Evolutionary conservation across 2,329 filamentous ascomycete genomes (phyloP).

Genomic region (Fusarium metavorans): DNA sequence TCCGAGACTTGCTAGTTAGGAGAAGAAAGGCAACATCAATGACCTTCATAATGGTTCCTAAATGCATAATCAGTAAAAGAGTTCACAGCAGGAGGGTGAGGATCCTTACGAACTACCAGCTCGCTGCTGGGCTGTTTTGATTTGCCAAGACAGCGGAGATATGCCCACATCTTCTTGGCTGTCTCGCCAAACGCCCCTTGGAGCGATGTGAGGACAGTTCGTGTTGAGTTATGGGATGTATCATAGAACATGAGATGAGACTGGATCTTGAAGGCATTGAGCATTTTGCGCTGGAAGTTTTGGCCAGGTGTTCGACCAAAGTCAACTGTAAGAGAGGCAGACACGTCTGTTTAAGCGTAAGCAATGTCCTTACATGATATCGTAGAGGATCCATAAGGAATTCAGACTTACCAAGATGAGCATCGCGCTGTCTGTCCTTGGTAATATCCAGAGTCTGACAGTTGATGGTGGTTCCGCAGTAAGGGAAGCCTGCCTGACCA

Average conservation of each 20-base stretch:
- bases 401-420: constrained; percentile 59
- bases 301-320: constrained; percentile 77
- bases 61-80: constrained; percentile 1
- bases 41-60: constrained; percentile 75
- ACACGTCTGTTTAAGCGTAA: constrained; percentile 54
- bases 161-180: constrained; percentile 79
- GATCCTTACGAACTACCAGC: constrained; percentile 72
- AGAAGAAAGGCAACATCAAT: constrained; percentile 73
- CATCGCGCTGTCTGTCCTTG: constrained; percentile 72
- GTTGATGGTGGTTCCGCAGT: constrained; percentile 86
- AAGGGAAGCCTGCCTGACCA: constrained; percentile 74
- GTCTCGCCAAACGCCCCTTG: constrained; percentile 81
- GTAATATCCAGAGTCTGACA: constrained; percentile 79
- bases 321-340: constrained; percentile 84
- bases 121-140: constrained; percentile 66
- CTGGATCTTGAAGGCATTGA: constrained; percentile 85
- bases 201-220: constrained; percentile 79
- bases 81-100: accelerated
- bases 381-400: background rate
- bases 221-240: constrained; percentile 78
- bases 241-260: constrained; percentile 88
- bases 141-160: constrained; percentile 68
- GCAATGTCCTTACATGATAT: background rate
- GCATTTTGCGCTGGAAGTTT: constrained; percentile 82
- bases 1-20: constrained; percentile 67